These are phyloP conservation scores for Pigoraptor vietnamica DNA, from an alignment of 78 protist species.

Conservation along the genomic window DNA sequence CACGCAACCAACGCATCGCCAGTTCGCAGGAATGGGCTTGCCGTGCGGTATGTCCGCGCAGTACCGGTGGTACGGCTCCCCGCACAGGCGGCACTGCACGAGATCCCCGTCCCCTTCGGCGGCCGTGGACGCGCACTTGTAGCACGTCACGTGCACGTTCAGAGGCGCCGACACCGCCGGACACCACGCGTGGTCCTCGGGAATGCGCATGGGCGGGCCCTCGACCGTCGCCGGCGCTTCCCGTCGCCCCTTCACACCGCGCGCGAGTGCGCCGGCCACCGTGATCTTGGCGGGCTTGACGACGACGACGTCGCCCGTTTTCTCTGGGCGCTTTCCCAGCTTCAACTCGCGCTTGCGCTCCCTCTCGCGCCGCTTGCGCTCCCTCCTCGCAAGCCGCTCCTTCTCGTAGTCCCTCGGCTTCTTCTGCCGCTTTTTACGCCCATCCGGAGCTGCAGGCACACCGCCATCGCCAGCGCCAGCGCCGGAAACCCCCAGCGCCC, in stretches of 20 bases:
- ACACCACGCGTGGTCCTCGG: background rate
- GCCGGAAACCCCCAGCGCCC: too few relatives aligned
- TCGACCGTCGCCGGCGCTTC: background rate
- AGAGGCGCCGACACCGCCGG: background rate
- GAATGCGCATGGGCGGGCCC: background rate
- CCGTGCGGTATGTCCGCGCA: background rate
- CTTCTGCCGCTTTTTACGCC: too few relatives aligned
- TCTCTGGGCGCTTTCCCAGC: too few relatives aligned
- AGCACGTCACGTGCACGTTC: background rate
- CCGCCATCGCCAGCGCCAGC: too few relatives aligned
- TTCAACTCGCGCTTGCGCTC: background rate
- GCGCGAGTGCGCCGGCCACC: background rate
- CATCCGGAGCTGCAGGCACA: too few relatives aligned
- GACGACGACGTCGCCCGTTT: background rate
- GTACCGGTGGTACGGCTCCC: background rate
- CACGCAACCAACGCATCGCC: background rate
- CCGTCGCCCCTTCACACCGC: background rate
- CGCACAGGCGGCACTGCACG: background rate
- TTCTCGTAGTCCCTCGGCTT: too few relatives aligned
- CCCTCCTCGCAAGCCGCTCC: background rate
- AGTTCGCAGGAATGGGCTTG: background rate
- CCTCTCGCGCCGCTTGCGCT: background rate
- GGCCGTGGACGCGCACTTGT: background rate
- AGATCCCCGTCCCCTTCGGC: background rate
- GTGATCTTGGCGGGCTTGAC: background rate